phyloP scores from a whole-genome alignment of 2,329 filamentous ascomycete genomes.

The Paecilomyces niveus region DNA sequence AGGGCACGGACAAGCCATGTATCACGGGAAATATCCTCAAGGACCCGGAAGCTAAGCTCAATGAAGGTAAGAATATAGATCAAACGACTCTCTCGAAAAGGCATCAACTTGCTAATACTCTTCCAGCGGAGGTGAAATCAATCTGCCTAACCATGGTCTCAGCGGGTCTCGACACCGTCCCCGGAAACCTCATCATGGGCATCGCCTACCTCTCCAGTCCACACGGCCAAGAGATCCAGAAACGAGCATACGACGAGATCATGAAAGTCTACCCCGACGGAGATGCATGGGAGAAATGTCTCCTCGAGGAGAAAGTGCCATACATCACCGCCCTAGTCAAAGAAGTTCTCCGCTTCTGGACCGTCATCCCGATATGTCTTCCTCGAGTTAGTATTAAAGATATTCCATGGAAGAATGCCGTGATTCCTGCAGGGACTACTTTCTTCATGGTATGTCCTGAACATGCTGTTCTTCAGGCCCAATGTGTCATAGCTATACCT shows the following conservation, averaged over 20 bases:
- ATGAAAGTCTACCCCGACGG: slow-evolving; percentile 62
- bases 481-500: not conserved
- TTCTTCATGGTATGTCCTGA: slow-evolving; percentile 60
- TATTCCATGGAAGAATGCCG: slow-evolving; percentile 59
- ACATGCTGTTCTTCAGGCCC: no score
- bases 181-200: slow-evolving; percentile 71
- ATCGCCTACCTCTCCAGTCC: slow-evolving; percentile 66
- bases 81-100: not conserved
- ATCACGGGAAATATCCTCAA: slow-evolving; percentile 66
- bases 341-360: slow-evolving; percentile 71
- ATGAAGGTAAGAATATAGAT: slow-evolving; percentile 46
- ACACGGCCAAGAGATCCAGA: slow-evolving; percentile 63
- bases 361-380: slow-evolving; percentile 71
- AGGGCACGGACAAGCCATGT: slow-evolving; percentile 60
- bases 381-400: slow-evolving; percentile 66
- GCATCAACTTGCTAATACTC: slow-evolving; percentile 36
- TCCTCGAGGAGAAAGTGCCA: slow-evolving; percentile 66
- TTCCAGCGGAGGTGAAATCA: slow-evolving; percentile 64
- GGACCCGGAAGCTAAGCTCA: slow-evolving; percentile 61
- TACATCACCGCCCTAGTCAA: slow-evolving; percentile 74
- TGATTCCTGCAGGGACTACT: slow-evolving; percentile 67
- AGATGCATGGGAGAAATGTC: slow-evolving; percentile 68
- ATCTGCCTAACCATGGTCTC: slow-evolving; percentile 79
- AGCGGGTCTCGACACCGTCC: slow-evolving; percentile 73
- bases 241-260: slow-evolving; percentile 63